A percentile compares a stretch with the other conserved stretches of the same genome.
Conservation (phyloP, 495 filamentous ascomycete genomes). For the Aspergillus baeticus region DNA sequence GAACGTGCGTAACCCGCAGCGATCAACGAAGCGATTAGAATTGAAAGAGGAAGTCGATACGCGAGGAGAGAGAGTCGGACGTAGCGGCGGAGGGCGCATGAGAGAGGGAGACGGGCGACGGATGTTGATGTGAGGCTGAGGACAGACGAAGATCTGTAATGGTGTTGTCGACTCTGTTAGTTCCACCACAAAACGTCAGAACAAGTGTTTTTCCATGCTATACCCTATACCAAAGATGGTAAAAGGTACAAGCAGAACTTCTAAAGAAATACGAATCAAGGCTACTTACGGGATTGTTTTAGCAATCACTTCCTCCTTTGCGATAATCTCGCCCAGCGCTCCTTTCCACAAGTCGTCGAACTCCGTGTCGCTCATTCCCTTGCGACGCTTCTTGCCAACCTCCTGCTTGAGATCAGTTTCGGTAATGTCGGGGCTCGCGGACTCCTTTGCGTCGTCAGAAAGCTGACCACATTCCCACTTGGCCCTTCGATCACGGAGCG, state of each 20-base stretch:
- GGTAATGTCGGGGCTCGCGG: slow-evolving; percentile 62
- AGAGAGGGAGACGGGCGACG: slow-evolving; percentile 83
- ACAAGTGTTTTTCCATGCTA: slow-evolving; percentile 35
- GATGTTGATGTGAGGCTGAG: slow-evolving; percentile 67
- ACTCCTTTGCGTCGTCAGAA: slow-evolving; percentile 56
- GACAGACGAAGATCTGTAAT: slow-evolving; percentile 62
- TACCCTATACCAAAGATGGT: background rate
- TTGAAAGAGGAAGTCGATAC: slow-evolving; percentile 91
- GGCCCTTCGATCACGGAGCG: slow-evolving; percentile 80
- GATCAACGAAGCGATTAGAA: slow-evolving; percentile 55
- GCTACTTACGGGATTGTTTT: slow-evolving; percentile 73
- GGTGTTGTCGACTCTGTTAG: slow-evolving; percentile 75
- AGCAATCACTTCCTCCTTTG: slow-evolving; percentile 76
- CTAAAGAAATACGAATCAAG: slow-evolving; percentile 14
- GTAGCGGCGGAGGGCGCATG: slow-evolving; percentile 84
- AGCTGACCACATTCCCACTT: slow-evolving; percentile 87
- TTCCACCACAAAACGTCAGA: slow-evolving; percentile 51
- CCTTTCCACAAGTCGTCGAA: slow-evolving; percentile 90
- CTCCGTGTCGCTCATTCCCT: slow-evolving; percentile 77
- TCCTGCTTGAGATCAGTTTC: slow-evolving; percentile 75
- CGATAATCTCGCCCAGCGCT: slow-evolving; percentile 81
- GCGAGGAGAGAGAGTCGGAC: slow-evolving; percentile 87
- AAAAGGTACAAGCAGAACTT: background rate
- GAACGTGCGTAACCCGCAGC: slow-evolving; percentile 56
- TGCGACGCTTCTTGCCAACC: slow-evolving; percentile 68